These are phyloP conservation scores for Auricularia sp. DNA, from an alignment of 768 basidiomycete genomes.

Conservation along the genomic window DNA sequence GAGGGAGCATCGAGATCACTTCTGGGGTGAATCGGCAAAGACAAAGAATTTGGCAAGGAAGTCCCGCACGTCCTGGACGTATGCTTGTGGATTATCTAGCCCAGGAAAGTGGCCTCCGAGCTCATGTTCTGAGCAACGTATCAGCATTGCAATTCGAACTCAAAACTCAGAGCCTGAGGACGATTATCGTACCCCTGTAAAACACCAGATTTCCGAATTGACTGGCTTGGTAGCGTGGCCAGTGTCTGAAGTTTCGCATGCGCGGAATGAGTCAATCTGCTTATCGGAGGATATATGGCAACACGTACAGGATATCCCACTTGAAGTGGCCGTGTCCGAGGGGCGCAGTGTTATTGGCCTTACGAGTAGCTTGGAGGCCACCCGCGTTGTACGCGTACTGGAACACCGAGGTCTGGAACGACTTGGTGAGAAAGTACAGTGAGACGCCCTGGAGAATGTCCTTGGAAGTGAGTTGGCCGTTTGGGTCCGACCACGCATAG, in stretches of 20 bases:
- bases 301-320: neutral
- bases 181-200: neutral
- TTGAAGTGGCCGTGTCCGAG: slow-evolving; percentile 2
- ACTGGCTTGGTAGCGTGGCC: neutral
- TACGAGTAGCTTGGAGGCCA: neutral
- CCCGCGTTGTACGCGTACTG: slow-evolving; percentile 12
- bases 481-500: slow-evolving; percentile 9
- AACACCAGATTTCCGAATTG: neutral
- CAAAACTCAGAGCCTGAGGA: too few species aligned
- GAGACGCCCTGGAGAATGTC: slow-evolving; percentile 16
- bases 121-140: neutral
- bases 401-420: slow-evolving; percentile 13
- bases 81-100: neutral
- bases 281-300: neutral
- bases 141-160: too few species aligned
- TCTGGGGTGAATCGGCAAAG: too few species aligned
- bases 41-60: neutral
- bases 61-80: neutral
- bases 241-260: neutral
- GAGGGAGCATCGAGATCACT: too few species aligned
- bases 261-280: too few species aligned
- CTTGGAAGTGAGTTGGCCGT: slow-evolving; percentile 6
- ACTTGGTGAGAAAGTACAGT: slow-evolving; percentile 16
- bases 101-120: neutral
- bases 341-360: neutral